Evolutionary conservation across 768 basidiomycete species (phyloP), one percentile per base, ranked within the genome.

Genomic region (Mrakia frigida): DNA sequence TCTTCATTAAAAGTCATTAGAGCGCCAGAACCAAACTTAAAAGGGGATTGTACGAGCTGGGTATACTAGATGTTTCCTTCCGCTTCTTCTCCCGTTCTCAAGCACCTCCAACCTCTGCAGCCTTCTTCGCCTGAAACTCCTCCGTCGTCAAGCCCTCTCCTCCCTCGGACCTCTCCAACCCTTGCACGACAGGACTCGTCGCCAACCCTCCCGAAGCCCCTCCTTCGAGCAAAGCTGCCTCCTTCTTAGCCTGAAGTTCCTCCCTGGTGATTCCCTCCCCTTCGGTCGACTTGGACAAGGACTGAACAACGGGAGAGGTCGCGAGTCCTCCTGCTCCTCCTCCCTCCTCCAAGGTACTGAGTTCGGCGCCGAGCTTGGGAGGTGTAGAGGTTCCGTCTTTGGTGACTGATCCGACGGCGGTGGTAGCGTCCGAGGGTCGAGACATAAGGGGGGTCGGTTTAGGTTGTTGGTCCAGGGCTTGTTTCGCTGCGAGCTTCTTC

Each of bases 361-460:
- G 65, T 25, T 39, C 65, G 35, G 25, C 35, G 10, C 25, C 65
- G 10, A 37, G 35, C 23, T 68, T 68, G 10, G 65, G 37, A 41
- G 37, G 65, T 33, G 61, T 63, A 10, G 37, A n/a, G 21, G 14
- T 18, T 16, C 21, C 31, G 6, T 16, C 39, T 18, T 68, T 43
- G 65, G 11, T 35, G 18, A 16, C 25, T 16, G 37, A n/a, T 11
- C 35, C 65, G 6, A 68, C 65, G 16, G 65, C 65, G 35, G 65
- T 68, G 33, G 65, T 68, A n/a, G 65, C 65, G 65, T 68, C 65
- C 39, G 65, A 68, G 9, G 37, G 25, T 68, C 65, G 35, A 23
- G 65, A 39, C 65, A 68, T 68, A 5, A 37, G 35, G 6, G 37
- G 65, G 11, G 18, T 41, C 21, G 35, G 14, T 13, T 18, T 68